Evolutionary conservation across 495 filamentous ascomycete species (phyloP).

Genomic region (Trypethelium eluteriae): DNA sequence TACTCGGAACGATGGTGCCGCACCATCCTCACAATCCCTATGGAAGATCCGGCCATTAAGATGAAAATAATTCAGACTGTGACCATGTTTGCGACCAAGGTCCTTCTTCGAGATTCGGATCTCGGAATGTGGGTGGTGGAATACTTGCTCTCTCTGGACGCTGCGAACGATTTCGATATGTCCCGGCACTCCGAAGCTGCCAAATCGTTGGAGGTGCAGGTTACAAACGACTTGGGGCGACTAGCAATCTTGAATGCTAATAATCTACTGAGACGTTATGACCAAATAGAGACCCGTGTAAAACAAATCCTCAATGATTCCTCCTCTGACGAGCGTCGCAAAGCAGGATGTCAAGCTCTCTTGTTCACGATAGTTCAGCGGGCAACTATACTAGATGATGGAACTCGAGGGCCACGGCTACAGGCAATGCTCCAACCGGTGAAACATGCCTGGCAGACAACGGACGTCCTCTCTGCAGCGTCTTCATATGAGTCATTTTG

Average conservation of each 20-base stretch:
- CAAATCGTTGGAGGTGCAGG: constrained; percentile 71
- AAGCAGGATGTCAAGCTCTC: constrained; percentile 58
- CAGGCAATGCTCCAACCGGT: constrained; percentile 69
- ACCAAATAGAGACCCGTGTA: constrained; percentile 74
- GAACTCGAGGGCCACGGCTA: constrained; percentile 56
- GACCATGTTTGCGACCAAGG: constrained; percentile 75
- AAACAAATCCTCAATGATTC: constrained; percentile 68
- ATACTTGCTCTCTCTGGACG: constrained; percentile 75
- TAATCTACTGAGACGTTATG: constrained; percentile 80
- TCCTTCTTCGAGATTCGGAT: constrained; percentile 64
- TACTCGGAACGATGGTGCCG: constrained; percentile 76
- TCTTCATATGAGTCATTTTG: constrained; percentile 75
- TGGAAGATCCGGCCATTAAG: constrained; percentile 83
- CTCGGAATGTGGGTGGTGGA: constrained; percentile 84
- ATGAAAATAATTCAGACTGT: constrained; percentile 76
- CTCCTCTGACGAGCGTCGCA: constrained; percentile 64
- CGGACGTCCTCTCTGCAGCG: constrained; percentile 56
- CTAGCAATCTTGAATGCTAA: constrained; percentile 86
- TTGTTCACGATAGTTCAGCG: constrained; percentile 93
- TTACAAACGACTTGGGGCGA: constrained; percentile 78
- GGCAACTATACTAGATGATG: constrained; percentile 61
- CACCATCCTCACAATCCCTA: constrained; percentile 61
- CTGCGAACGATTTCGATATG: constrained; percentile 58
- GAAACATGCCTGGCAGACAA: constrained; percentile 69
- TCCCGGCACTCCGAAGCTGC: constrained; percentile 81